These are phyloP conservation scores for Mycena capillaripes DNA, from an alignment of 768 basidiomycete genomes.

Conservation along the genomic window DNA sequence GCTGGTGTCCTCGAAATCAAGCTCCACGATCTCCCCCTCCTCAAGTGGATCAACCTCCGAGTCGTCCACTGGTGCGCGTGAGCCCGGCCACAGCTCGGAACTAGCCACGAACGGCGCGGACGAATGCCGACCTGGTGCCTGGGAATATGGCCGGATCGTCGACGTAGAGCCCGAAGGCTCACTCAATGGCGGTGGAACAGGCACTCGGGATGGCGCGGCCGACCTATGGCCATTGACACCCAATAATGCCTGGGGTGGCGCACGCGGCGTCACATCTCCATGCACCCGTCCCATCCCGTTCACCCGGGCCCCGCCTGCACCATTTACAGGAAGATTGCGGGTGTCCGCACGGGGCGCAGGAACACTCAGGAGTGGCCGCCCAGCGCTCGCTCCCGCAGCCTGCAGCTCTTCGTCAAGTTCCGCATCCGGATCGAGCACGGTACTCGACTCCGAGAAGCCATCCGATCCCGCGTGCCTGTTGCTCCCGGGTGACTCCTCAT, in stretches of 20 bases:
- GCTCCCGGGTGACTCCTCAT: constrained; percentile 46
- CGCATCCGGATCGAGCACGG: constrained; percentile 54
- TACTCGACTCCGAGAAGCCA: constrained; percentile 58
- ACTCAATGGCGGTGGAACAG: constrained; percentile 24
- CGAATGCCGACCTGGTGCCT: constrained; percentile 28
- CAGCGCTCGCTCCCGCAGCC: constrained; percentile 47
- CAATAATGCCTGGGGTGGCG: constrained; percentile 46
- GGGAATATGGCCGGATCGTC: constrained; percentile 13
- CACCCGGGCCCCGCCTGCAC: constrained; percentile 7
- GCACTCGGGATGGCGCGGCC: neutral
- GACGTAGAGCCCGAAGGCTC: constrained; percentile 9
- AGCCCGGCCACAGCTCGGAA: constrained; percentile 82
- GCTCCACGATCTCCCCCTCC: constrained; percentile 78
- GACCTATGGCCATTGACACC: constrained; percentile 15
- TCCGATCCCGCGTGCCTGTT: constrained; percentile 44
- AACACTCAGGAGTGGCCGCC: constrained; percentile 49
- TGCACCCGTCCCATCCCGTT: constrained; percentile 46
- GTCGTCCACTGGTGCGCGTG: constrained; percentile 60
- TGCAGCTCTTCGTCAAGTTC: constrained; percentile 45
- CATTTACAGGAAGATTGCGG: constrained; percentile 8
- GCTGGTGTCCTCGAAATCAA: constrained; percentile 82
- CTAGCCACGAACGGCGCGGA: constrained; percentile 70
- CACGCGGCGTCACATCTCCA: constrained; percentile 77
- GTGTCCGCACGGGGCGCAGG: constrained; percentile 12
- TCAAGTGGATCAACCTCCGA: constrained; percentile 41